Evolutionary conservation across 2,329 filamentous ascomycete genomes (phyloP), one percentile per base, ranked within the genome.

Genomic region (Sporothrix dimorphospora): DNA sequence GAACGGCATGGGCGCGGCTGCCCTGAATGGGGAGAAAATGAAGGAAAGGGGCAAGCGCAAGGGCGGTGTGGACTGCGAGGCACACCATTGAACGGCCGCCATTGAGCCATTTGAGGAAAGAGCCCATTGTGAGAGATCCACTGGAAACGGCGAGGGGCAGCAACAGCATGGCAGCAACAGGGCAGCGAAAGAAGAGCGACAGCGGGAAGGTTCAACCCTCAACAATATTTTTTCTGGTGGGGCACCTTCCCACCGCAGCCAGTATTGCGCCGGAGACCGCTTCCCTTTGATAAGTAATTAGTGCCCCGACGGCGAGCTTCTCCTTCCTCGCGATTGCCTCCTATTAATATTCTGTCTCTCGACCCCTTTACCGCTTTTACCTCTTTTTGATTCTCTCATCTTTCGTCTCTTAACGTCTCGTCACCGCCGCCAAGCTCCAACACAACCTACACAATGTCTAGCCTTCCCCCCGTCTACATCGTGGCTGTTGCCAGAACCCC

Each of bases 401-500:
- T 14, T 57, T 34, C 34, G 21, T 21, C 21, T 21, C 47, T n/a
- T 12, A 0, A 21, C 2, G 4, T n/a, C 30, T 42, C 53, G n/a
- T 19, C 24, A 21, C 4, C 40, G 14, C 42, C 40, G 12, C n/a
- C 69, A 27, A 71, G 34, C 34, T 53, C 40, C 55, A 66, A 21
- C 42, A 38, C 34, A 38, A 16, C 57, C 42, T 75, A 71, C 83
- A 89, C 78, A 73, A 97, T 97, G 93, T 87, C 93, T 80, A 89
- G 89, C 77, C 88, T 94, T 75, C 92, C 94, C 76, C 88, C 94
- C 73, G 95, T 99, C 76, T 99, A 99, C 85, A 98, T 99, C 79
- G 94, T 98, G 80, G 96, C 96, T 73, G 92, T 91, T 76, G 93
- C 90, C 79, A 90, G 94, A 83, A 99, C 96, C 76, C 96, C 96